Percentiles rank a stretch among this genome's conserved stretches.
Conservation (phyloP, 768 basidiomycete species). For the Termitomyces sp. region DNA sequence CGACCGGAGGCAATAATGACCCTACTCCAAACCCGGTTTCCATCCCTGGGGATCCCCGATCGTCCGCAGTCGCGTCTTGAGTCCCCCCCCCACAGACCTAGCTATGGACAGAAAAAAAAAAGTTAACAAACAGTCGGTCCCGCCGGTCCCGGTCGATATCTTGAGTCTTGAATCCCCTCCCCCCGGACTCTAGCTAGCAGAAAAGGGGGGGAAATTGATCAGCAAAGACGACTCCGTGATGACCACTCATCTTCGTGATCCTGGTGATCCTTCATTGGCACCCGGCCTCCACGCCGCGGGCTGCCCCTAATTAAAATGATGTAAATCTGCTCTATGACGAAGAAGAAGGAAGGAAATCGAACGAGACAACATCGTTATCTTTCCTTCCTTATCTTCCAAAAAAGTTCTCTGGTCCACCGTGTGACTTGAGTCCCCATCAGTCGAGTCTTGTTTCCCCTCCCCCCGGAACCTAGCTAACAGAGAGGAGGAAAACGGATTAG, state of each 20-base stretch:
- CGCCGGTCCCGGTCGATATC: neutral
- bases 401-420: neutral
- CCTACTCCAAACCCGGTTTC: neutral
- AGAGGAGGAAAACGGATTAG: neutral
- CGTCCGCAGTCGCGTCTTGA: neutral
- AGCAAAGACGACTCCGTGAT: neutral
- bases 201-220: neutral
- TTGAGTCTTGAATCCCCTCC: neutral
- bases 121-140: neutral
- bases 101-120: neutral
- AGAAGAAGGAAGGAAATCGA: neutral
- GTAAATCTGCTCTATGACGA: neutral
- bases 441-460: neutral
- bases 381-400: neutral
- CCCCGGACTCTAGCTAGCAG: neutral
- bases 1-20: conserved; percentile 7
- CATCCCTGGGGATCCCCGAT: conserved; percentile 1
- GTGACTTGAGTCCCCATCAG: neutral
- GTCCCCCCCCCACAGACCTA: neutral
- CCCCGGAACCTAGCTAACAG: neutral
- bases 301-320: neutral
- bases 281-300: conserved; percentile 5
- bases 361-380: neutral
- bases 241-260: neutral
- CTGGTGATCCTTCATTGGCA: neutral